phyloP scores from a whole-genome alignment of 140 eudicot species.

The Cichorium intybus region DNA sequence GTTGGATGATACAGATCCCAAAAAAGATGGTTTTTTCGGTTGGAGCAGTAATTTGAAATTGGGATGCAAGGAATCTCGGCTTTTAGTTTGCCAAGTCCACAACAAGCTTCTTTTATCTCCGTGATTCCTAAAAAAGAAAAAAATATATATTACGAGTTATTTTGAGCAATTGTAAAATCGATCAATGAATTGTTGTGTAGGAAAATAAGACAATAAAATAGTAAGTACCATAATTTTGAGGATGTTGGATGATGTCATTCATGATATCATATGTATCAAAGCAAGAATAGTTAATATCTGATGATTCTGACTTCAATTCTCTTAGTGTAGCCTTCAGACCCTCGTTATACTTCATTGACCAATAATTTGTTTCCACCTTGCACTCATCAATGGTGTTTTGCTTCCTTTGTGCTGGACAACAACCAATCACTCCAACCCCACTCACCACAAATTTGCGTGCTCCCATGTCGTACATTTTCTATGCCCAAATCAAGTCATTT shows the following conservation, averaged over 20 bases:
- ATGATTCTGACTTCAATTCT: constrained; percentile 29
- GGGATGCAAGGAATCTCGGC: constrained; percentile 80
- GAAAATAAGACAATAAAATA: background rate
- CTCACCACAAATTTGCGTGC: constrained; percentile 53
- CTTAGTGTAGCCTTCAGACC: constrained; percentile 33
- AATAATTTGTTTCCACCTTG: constrained; percentile 39
- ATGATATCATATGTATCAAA: constrained; percentile 56
- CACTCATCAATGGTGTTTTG: constrained; percentile 39
- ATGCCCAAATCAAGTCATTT: background rate
- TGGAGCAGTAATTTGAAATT: constrained; percentile 51
- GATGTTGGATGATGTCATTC: constrained; percentile 48
- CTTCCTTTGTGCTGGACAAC: constrained; percentile 63
- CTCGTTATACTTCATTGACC: constrained; percentile 52
- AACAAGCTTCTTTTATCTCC: constrained; percentile 75
- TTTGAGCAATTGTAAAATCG: too few relatives aligned
- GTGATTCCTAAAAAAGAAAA: constrained; percentile 71
- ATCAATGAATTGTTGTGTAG: too few relatives aligned
- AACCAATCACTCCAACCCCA: constrained; percentile 60
- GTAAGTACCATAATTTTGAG: constrained; percentile 54
- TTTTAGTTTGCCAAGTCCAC: constrained; percentile 81
- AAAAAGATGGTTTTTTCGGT: constrained; percentile 62
- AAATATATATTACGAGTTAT: background rate
- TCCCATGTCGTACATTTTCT: constrained; percentile 60
- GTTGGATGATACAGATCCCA: constrained; percentile 94
- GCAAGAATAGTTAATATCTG: constrained; percentile 49